These are phyloP conservation scores for Dactylonectria macrodidyma DNA, from an alignment of 2,329 filamentous ascomycete genomes.

Conservation along the genomic window DNA sequence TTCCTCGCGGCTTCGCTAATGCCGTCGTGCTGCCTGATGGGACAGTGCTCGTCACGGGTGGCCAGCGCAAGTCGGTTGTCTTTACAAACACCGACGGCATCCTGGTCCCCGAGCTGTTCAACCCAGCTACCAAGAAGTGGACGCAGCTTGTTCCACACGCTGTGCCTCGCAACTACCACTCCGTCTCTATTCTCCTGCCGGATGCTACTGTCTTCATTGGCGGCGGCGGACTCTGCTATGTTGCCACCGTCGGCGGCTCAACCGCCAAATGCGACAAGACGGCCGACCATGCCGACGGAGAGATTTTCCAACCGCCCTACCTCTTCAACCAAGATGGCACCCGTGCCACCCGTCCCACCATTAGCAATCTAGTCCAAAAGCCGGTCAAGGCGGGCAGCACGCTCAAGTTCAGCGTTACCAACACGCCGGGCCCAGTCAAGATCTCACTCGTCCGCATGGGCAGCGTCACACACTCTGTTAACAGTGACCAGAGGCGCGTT, in stretches of 20 bases:
- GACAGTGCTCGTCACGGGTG: slow-evolving; percentile 56
- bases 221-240: slow-evolving; percentile 67
- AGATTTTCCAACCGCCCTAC: slow-evolving; percentile 71
- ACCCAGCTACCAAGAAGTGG: slow-evolving; percentile 59
- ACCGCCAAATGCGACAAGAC: slow-evolving; percentile 46
- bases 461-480: slow-evolving; percentile 67
- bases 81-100: slow-evolving; percentile 62
- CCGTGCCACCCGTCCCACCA: slow-evolving; percentile 48
- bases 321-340: slow-evolving; percentile 63
- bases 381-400: slow-evolving; percentile 37
- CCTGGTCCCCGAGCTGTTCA: slow-evolving; percentile 62
- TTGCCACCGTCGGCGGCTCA: slow-evolving; percentile 47
- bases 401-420: slow-evolving; percentile 42
- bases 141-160: slow-evolving; percentile 53
- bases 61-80: slow-evolving; percentile 56
- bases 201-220: slow-evolving; percentile 66
- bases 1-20: slow-evolving; percentile 59
- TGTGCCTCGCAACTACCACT: slow-evolving; percentile 66
- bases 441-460: slow-evolving; percentile 65
- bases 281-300: slow-evolving; percentile 67
- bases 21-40: slow-evolving; percentile 63
- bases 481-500: slow-evolving; percentile 71
- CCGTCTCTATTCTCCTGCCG: slow-evolving; percentile 62
- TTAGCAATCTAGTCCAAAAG: no score
- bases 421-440: slow-evolving; percentile 40